These are phyloP conservation scores for Eutypella sp. DNA, from an alignment of 2,329 filamentous ascomycete species.

Conservation along the genomic window DNA sequence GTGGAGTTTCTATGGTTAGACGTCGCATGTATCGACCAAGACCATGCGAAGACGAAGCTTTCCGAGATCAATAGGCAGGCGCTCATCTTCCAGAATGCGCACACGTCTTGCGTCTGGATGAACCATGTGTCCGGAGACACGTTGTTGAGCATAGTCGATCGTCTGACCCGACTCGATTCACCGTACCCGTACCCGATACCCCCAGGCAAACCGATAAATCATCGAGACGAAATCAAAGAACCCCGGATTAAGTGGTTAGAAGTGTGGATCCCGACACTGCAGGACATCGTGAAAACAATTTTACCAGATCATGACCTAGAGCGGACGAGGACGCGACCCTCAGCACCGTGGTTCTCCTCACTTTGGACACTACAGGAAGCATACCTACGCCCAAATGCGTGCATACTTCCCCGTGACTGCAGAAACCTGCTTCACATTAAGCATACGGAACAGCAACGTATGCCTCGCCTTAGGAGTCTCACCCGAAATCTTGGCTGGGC, in stretches of 20 bases:
- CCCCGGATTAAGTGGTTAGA: neutral
- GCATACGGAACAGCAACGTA: neutral
- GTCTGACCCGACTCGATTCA: neutral
- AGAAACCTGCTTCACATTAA: neutral
- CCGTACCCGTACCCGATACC: neutral
- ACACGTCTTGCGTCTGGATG: conserved; percentile 1
- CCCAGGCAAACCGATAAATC: neutral
- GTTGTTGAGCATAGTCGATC: neutral
- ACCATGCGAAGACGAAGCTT: neutral
- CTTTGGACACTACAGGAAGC: conserved; percentile 5
- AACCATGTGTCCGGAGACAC: neutral
- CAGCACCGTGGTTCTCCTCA: conserved; percentile 4
- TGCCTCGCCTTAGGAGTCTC: neutral
- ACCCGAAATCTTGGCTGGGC: neutral
- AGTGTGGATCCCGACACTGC: neutral
- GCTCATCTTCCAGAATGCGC: conserved; percentile 1
- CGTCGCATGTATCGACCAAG: conserved; percentile 4
- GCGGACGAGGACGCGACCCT: neutral
- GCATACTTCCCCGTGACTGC: neutral
- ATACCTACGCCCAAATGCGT: neutral
- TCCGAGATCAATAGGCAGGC: conserved; percentile 3
- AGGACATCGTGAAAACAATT: neutral
- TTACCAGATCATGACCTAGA: neutral
- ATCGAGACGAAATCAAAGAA: neutral
- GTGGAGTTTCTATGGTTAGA: conserved; percentile 1